phyloP scores from a whole-genome alignment of 2,329 filamentous ascomycete genomes.

The Diaporthe nobilis region DNA sequence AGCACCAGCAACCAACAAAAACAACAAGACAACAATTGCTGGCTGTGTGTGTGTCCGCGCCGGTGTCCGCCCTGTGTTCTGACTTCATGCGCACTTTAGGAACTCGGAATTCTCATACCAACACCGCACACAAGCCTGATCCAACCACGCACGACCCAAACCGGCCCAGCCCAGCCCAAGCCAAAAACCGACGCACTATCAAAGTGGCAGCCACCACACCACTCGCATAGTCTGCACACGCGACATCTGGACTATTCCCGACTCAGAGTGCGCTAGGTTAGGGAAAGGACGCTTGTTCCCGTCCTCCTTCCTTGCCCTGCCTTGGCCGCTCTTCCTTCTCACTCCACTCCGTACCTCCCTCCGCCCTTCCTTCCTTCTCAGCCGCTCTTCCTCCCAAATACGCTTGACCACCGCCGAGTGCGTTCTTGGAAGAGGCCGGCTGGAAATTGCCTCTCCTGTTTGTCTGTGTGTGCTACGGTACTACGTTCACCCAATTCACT shows the following conservation, averaged over 20 bases:
- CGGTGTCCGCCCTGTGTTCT: constrained; percentile 17
- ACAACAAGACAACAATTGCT: background rate
- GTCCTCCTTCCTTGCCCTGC: constrained; percentile 21
- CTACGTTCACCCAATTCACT: background rate
- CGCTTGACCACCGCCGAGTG: constrained; percentile 7
- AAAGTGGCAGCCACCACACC: constrained; percentile 27
- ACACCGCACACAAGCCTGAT: constrained; percentile 8
- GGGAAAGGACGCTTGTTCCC: constrained; percentile 29
- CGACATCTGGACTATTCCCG: constrained; percentile 19
- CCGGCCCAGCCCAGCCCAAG: constrained; percentile 23
- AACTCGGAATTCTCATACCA: constrained; percentile 1
- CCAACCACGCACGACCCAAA: constrained; percentile 19
- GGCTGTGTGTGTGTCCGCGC: background rate
- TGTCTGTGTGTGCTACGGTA: background rate
- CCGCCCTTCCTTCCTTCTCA: constrained; percentile 13
- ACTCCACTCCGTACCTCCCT: background rate
- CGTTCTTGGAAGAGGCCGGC: constrained; percentile 27
- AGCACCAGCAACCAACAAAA: background rate
- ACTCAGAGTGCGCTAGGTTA: constrained; percentile 26
- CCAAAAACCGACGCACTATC: constrained; percentile 13
- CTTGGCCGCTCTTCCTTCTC: constrained; percentile 6
- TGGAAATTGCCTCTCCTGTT: constrained; percentile 19
- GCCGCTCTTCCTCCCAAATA: constrained; percentile 8
- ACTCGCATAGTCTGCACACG: constrained; percentile 14
- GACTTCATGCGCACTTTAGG: constrained; percentile 11